phyloP scores from a whole-genome alignment of 331 rosid genomes.

The Saraca asoca region DNA sequence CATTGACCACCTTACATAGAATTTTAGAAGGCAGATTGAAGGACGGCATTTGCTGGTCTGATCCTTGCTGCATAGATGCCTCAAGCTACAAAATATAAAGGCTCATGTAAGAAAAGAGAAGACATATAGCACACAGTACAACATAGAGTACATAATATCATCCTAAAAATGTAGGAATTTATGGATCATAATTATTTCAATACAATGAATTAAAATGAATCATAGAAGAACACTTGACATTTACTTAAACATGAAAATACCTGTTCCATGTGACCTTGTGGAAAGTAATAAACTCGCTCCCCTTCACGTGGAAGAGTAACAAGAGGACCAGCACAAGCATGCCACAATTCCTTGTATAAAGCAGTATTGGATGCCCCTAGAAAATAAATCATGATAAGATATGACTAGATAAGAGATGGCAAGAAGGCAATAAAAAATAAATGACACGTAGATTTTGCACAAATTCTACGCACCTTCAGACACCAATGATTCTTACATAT shows the following conservation, averaged over 20 bases:
- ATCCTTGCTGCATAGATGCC: conserved; percentile 97
- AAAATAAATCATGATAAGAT: conserved; percentile 22
- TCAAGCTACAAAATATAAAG: conserved; percentile 62
- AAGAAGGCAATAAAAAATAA: not conserved
- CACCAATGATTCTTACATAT: too few species aligned
- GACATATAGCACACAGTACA: not conserved
- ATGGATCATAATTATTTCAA: conserved; percentile 2
- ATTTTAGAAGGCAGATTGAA: conserved; percentile 88
- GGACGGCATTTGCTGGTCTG: conserved; percentile 94
- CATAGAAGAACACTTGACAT: not conserved
- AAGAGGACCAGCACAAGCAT: conserved; percentile 98
- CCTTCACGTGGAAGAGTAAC: conserved; percentile 88
- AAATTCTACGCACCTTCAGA: too few species aligned
- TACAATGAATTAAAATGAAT: not conserved
- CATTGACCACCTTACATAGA: conserved; percentile 86
- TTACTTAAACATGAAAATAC: conserved; percentile 40
- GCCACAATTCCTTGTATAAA: conserved; percentile 93
- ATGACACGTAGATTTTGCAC: conserved; percentile 10
- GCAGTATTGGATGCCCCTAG: conserved; percentile 68
- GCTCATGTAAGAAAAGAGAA: not conserved
- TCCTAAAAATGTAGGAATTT: conserved; percentile 3
- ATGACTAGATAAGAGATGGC: not conserved
- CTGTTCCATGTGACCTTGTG: conserved; percentile 99
- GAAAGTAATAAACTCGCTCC: conserved; percentile 91
- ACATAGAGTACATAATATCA: conserved; percentile 5